Evolutionary conservation across 148 eudicot species (phyloP).

Genomic region (Rhododendron griersonianum): DNA sequence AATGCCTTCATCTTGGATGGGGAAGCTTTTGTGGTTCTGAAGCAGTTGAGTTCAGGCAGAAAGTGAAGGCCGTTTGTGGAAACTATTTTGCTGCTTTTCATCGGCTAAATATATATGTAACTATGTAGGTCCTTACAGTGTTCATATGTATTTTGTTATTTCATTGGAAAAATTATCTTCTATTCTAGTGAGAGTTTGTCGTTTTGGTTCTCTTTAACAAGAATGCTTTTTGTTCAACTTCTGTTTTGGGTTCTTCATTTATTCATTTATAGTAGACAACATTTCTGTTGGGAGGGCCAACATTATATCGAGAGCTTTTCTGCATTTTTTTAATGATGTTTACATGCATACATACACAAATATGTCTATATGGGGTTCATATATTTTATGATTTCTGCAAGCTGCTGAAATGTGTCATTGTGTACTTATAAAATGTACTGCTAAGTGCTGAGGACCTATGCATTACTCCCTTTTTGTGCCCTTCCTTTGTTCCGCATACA

Average conservation of each 20-base stretch:
- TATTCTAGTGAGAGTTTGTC: neutral
- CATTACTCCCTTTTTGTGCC: neutral
- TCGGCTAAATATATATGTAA: slow-evolving; percentile 81
- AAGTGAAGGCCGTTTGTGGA: slow-evolving; percentile 74
- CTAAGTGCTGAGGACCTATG: neutral
- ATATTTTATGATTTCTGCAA: neutral
- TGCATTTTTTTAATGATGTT: neutral
- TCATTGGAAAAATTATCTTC: neutral
- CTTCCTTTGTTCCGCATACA: neutral
- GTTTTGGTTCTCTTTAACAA: neutral
- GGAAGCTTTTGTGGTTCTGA: slow-evolving; percentile 79
- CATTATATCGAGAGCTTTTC: neutral
- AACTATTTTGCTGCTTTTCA: slow-evolving; percentile 72
- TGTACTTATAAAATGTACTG: neutral
- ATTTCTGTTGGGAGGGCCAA: neutral
- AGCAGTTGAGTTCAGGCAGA: slow-evolving; percentile 78
- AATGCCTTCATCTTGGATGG: slow-evolving; percentile 73
- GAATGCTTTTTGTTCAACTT: neutral
- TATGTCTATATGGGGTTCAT: neutral
- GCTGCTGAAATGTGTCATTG: neutral
- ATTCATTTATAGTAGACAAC: neutral
- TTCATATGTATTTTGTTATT: neutral
- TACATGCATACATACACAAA: neutral
- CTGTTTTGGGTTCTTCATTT: neutral
- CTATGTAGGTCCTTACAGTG: slow-evolving; percentile 62